phyloP scores from a whole-genome alignment of 129 eudicot species.

The Flaveria robusta region DNA sequence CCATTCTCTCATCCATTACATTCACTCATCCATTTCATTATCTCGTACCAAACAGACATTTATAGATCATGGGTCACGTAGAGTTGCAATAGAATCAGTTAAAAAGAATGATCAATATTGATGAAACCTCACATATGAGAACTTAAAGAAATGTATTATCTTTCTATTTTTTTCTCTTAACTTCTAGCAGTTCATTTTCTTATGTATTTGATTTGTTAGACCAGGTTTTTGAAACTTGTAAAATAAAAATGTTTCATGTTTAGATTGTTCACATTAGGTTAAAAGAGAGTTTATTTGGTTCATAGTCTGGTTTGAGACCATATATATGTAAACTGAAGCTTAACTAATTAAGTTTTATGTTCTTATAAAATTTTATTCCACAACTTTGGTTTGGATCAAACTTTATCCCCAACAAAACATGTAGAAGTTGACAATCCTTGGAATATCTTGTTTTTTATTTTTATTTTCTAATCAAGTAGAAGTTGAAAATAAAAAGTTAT shows the following conservation, averaged over 20 bases:
- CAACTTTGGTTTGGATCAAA: too few relatives aligned
- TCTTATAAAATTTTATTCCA: neutral
- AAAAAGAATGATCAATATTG: constrained; percentile 50
- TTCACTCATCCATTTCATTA: too few relatives aligned
- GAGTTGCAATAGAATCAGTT: constrained; percentile 67
- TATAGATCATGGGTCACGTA: constrained; percentile 51
- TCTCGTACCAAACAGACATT: neutral
- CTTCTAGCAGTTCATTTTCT: constrained; percentile 12
- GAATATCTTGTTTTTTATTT: too few relatives aligned
- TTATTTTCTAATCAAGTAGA: too few relatives aligned
- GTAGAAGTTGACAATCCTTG: too few relatives aligned
- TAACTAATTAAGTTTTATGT: too few relatives aligned
- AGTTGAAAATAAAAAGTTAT: too few relatives aligned
- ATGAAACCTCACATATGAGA: constrained; percentile 40
- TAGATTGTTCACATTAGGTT: neutral
- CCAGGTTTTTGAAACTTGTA: neutral
- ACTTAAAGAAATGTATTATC: constrained; percentile 14
- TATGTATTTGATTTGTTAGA: constrained; percentile 11
- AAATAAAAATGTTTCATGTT: neutral
- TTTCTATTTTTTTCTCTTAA: neutral
- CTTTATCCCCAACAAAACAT: neutral
- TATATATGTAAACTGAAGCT: neutral
- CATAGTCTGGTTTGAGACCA: neutral
- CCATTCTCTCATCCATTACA: too few relatives aligned
- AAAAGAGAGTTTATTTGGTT: neutral